Base-by-base conservation (phyloP, 129 eudicot genomes). In the Centella asiatica region DNA sequence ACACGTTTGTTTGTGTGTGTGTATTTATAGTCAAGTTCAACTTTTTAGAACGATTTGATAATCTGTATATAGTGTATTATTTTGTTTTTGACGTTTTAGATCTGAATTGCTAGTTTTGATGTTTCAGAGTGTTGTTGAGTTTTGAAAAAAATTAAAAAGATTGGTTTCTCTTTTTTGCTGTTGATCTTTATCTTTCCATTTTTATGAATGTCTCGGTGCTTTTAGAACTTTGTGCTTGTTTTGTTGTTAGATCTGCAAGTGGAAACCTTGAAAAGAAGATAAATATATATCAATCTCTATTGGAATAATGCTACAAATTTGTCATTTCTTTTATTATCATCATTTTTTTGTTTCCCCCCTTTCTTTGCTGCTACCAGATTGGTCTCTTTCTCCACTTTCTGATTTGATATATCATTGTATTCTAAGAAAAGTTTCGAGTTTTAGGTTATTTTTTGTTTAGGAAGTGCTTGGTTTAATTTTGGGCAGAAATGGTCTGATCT, bases 231-330 rank as follows among this genome's bases (percentile, higher is more conserved):
- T 64, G 86, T 79, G 84, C 77, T 77, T 60, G 66, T 61, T 77
- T 68, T 77, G 73, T 65, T 83, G 85, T 60, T 86, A 80, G 95
- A 86, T 86, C 95, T 82, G 95, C 84, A 79, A 82, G 78, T 57
- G 82, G 95, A 72, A 82, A 74, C 51, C 74, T 65, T 65, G 72
- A 64, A 78, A 77, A 76, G 37, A 62, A 76, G 71, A 66, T 73
- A 66, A 45, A 34, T 36, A 19, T 15, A 4, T 27, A 1, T 9
- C 2, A 1, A 39, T 12, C 14, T 25, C 32, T 17, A 5, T 4
- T 17, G 19, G 48, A 15, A n/a, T 48, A 24, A 23, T 52, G 17
- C 24, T 18, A 46, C 11, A 46, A 46, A 46, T 18, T 17, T 46
- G 22, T 19, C 24, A 5, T 46, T 18, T 46, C 24, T 17, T 68